phyloP scores from a whole-genome alignment of 2,329 filamentous ascomycete genomes.

The Penicillium aurantiogriseum region DNA sequence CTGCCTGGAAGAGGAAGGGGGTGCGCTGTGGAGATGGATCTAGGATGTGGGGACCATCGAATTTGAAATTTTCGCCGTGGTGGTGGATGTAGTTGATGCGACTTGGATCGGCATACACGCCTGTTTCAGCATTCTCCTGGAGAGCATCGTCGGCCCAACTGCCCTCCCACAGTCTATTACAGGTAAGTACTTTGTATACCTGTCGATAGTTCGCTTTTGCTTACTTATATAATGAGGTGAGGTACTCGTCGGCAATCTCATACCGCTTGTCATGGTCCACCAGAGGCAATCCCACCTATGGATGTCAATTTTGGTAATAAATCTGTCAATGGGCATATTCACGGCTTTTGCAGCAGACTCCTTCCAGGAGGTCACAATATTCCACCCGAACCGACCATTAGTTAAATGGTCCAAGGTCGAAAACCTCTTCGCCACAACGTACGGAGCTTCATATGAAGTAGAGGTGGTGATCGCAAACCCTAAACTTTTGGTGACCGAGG shows the following conservation, averaged over 20 bases:
- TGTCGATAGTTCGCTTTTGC: background rate
- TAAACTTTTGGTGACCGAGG: slow-evolving; percentile 44
- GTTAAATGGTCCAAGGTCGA: slow-evolving; percentile 53
- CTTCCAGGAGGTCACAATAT: slow-evolving; percentile 48
- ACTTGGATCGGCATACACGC: slow-evolving; percentile 21
- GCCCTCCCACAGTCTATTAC: background rate
- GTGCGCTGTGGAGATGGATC: slow-evolving; percentile 42
- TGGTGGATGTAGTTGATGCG: slow-evolving; percentile 23
- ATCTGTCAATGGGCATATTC: background rate
- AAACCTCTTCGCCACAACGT: slow-evolving; percentile 52
- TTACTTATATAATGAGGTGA: slow-evolving; percentile 4
- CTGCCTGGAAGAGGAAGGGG: slow-evolving; percentile 43
- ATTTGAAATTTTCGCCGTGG: slow-evolving; percentile 30
- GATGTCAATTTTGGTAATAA: background rate
- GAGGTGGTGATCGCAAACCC: slow-evolving; percentile 52
- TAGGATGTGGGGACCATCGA: slow-evolving; percentile 32
- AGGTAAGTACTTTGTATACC: background rate
- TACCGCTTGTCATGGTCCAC: slow-evolving; percentile 23
- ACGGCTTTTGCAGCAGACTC: slow-evolving; percentile 26
- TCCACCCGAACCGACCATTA: slow-evolving; percentile 50
- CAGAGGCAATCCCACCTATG: slow-evolving; percentile 38
- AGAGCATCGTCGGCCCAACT: slow-evolving; percentile 4
- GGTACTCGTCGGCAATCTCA: slow-evolving; percentile 3
- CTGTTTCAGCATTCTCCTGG: slow-evolving; percentile 5
- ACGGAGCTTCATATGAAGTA: slow-evolving; percentile 53